Base-by-base conservation (phyloP, 768 basidiomycete species). In the Pleurotus citrinopileatus region DNA sequence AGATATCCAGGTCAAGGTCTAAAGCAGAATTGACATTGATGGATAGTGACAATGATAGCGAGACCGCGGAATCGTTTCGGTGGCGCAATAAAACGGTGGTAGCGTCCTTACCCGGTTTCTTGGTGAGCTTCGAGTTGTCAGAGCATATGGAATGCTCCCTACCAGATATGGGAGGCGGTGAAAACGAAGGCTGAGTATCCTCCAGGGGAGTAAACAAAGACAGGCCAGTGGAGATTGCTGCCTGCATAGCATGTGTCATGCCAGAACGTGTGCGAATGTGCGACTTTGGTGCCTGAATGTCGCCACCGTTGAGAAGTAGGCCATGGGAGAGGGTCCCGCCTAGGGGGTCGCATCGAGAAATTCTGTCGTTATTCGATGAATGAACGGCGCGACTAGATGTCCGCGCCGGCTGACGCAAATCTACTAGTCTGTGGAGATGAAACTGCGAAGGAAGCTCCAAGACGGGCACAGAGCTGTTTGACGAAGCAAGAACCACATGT, bases 371-470 rank as follows among this genome's bases (percentile, higher is more conserved):
- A 28, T 37, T 32, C 56, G 59, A 6, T 56, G 34, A 27, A 45
- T 42, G 15, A 25, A 52, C 53, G 44, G 57, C 63, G 45, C 61
- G 61, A 47, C 58, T 43, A 43, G 56, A 54, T 42, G 63, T 40
- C 26, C 55, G 57, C 57, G 44, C 58, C 52, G 38, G 57, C 63
- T 36, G 57, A 52, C 54, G 62, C 61, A 45, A 53, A 42, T 15
- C 28, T n/a, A 67, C 67, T 15, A 81, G 64, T 43, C 72, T 72
- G 53, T 78, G 71, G 42, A 83, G 69, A 19, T 73, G 67, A 61
- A 79, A 78, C 6, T 70, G 61, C 22, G 68, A 62, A 7, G 78
- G 70, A 26, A 82, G 57, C 37, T 78, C 72, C 50, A 82, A 78
- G 5, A 82, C 51, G 2, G 75, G 75, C 2, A 80, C 75, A 1